phyloP scores from a whole-genome alignment of 2,329 filamentous ascomycete species.

The Didymella segeticola region DNA sequence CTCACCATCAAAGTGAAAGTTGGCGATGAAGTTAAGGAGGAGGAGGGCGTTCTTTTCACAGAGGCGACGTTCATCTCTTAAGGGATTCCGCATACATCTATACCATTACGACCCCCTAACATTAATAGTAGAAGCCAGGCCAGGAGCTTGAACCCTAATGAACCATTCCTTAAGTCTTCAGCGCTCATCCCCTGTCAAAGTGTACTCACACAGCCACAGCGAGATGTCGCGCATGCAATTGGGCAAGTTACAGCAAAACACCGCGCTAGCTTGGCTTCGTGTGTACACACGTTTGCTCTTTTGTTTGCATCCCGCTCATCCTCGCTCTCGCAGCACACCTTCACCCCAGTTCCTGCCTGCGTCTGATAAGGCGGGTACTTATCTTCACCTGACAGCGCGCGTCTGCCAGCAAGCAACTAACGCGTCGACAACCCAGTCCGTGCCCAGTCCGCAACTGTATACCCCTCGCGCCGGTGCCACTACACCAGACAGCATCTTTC shows the following conservation, averaged over 20 bases:
- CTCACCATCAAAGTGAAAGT: slow-evolving; percentile 83
- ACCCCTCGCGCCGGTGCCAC: no score
- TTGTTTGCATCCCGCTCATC: background rate
- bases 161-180: slow-evolving; percentile 15
- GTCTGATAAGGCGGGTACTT: background rate
- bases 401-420: background rate
- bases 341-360: background rate
- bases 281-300: background rate
- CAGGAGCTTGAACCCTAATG: slow-evolving; percentile 47
- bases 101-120: slow-evolving; percentile 34
- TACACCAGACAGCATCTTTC: slow-evolving; percentile 1
- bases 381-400: slow-evolving; percentile 25
- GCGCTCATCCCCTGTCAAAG: background rate
- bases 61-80: slow-evolving; percentile 97
- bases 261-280: background rate
- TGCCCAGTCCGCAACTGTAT: no score
- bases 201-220: background rate
- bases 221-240: background rate
- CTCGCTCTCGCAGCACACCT: background rate
- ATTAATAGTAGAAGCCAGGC: slow-evolving; percentile 43
- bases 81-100: slow-evolving; percentile 28
- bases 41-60: slow-evolving; percentile 80
- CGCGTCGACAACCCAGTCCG: no score
- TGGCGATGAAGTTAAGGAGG: slow-evolving; percentile 77
- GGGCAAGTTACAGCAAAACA: background rate